A percentile compares a stretch with the other conserved stretches of the same genome.
phyloP scores from a whole-genome alignment of 495 filamentous ascomycete species.

The Tuber melanosporum region DNA sequence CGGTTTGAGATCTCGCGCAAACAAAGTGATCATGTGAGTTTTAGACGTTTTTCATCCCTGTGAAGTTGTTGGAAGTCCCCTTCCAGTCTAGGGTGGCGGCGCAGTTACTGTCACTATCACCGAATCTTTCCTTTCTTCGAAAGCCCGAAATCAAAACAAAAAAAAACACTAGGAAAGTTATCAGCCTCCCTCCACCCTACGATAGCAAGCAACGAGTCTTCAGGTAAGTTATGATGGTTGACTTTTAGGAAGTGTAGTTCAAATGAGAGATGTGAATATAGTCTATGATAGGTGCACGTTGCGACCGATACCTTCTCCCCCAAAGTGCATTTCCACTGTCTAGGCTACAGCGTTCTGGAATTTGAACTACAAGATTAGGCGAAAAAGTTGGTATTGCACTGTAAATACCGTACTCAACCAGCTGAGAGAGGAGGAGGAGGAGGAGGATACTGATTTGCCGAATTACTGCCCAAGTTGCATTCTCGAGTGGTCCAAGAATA shows the following conservation, averaged over 20 bases:
- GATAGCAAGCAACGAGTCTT: not conserved
- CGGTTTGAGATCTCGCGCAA: not conserved
- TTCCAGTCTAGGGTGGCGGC: not conserved
- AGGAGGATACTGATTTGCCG: not conserved
- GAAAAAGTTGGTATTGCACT: not conserved
- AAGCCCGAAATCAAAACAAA: not conserved
- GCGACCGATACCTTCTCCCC: not conserved
- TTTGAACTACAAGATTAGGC: not conserved
- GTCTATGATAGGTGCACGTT: not conserved
- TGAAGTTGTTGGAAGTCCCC: not conserved
- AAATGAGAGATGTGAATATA: not conserved
- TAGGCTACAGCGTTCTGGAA: not conserved
- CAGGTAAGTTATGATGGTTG: not conserved
- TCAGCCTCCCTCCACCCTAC: not conserved
- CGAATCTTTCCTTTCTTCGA: not conserved
- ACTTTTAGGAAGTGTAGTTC: not conserved
- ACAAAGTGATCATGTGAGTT: not conserved
- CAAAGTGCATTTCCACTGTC: not conserved
- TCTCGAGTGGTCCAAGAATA: not conserved
- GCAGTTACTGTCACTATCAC: not conserved
- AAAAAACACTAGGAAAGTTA: not conserved
- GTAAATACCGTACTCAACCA: not conserved
- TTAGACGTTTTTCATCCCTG: not conserved
- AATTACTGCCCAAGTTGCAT: not conserved
- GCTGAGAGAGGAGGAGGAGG: not conserved